Evolutionary conservation across 805 yeast species (phyloP).

Genomic region (Lipomyces lipofer): DNA sequence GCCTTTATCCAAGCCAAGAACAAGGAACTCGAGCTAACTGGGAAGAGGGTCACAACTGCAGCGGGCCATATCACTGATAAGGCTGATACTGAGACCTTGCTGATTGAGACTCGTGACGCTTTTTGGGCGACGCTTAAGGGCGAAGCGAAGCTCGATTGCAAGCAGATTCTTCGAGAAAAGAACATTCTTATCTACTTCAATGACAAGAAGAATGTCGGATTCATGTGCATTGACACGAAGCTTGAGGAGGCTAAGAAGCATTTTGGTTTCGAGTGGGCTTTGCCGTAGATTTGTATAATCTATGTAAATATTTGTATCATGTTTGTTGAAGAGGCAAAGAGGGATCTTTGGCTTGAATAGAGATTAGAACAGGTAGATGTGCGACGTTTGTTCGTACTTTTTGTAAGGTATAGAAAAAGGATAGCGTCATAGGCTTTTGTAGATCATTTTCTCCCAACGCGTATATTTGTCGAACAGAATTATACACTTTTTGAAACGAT

Average conservation of each 20-base stretch:
- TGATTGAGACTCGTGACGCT: conserved; percentile 22
- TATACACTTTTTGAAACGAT: too few relatives aligned
- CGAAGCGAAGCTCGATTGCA: conserved; percentile 16
- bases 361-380: too few relatives aligned
- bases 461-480: too few relatives aligned
- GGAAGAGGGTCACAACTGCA: conserved; percentile 28
- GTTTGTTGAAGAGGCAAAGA: too few relatives aligned
- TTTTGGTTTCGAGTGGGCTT: conserved; percentile 23
- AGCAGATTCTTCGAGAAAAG: conserved; percentile 23
- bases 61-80: conserved; percentile 30
- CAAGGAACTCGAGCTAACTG: conserved; percentile 16
- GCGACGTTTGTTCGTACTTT: too few relatives aligned
- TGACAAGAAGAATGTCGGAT: conserved; percentile 28
- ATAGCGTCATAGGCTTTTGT: too few relatives aligned
- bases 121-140: conserved; percentile 29
- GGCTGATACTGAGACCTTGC: conserved; percentile 25
- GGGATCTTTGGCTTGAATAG: too few relatives aligned
- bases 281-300: too few relatives aligned
- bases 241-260: conserved; percentile 28
- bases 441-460: too few relatives aligned
- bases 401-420: too few relatives aligned
- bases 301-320: too few relatives aligned
- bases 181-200: conserved; percentile 18
- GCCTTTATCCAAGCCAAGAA: conserved; percentile 23
- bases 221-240: conserved; percentile 29